These are phyloP conservation scores for Fagus crenata DNA, from an alignment of 306 rosid species.

Conservation along the genomic window DNA sequence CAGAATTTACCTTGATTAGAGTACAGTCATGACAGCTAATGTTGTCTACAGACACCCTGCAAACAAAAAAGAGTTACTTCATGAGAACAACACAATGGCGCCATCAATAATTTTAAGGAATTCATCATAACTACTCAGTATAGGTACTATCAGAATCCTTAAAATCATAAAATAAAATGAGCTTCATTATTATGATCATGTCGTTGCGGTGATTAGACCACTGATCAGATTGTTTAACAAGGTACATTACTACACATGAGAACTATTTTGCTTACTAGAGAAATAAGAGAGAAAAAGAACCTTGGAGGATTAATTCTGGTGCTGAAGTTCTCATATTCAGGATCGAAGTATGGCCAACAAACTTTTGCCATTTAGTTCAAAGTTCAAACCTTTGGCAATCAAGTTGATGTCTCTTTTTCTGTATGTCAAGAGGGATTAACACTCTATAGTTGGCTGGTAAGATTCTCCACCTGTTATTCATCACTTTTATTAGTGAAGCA, in stretches of 20 bases:
- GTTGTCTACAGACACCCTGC: constrained; percentile 85
- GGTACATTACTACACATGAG: not conserved
- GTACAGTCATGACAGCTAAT: constrained; percentile 56
- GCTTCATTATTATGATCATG: not conserved
- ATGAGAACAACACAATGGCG: not conserved
- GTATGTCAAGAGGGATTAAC: constrained; percentile 23
- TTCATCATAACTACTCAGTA: not conserved
- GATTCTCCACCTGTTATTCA: not conserved
- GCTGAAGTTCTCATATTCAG: constrained; percentile 82
- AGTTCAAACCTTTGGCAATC: constrained; percentile 20
- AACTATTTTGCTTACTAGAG: not conserved
- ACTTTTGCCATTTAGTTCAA: constrained; percentile 52
- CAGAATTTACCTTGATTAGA: constrained; percentile 61
- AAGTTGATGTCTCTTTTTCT: constrained; percentile 24
- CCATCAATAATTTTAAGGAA: not conserved
- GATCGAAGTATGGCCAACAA: constrained; percentile 88
- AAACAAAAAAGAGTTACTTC: constrained; percentile 15
- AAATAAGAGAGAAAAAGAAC: constrained; percentile 28
- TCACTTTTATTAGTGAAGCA: not conserved
- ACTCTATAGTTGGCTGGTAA: constrained; percentile 13
- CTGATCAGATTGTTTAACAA: not conserved
- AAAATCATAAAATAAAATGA: not conserved
- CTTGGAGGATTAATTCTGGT: constrained; percentile 84
- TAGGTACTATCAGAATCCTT: not conserved
- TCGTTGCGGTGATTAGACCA: not conserved